Evolutionary conservation across 2,329 filamentous ascomycete species (phyloP).

Genomic region (Calonectria pseudoturangicola): DNA sequence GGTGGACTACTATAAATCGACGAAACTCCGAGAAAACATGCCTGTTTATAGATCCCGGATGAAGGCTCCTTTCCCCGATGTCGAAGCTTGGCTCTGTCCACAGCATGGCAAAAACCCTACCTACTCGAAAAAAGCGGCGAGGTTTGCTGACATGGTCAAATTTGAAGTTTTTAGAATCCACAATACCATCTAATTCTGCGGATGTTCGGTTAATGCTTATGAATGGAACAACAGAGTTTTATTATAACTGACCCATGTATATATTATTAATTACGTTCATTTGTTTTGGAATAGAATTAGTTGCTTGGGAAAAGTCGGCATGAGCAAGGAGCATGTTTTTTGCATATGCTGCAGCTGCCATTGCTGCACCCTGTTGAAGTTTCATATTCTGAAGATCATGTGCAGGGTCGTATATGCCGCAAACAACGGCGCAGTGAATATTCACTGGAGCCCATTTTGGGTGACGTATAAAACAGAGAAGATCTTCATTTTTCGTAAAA

Average conservation of each 20-base stretch:
- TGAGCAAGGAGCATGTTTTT: constrained; percentile 8
- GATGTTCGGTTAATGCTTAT: not conserved
- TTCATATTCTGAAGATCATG: no score
- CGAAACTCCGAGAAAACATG: not conserved
- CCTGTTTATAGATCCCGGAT: not conserved
- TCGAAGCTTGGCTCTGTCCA: not conserved
- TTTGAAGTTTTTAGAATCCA: not conserved
- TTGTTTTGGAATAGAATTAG: fast-evolving
- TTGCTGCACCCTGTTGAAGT: not conserved
- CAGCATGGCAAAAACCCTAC: not conserved
- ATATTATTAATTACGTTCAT: not conserved
- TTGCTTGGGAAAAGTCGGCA: fast-evolving
- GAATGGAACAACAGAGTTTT: not conserved
- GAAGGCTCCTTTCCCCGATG: no score
- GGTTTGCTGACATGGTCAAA: not conserved
- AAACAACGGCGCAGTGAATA: not conserved
- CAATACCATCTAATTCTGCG: not conserved
- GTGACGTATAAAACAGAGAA: not conserved
- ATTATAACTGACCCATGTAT: not conserved
- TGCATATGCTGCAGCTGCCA: constrained; percentile 10
- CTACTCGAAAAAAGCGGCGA: not conserved
- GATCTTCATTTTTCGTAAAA: not conserved
- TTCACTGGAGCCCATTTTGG: not conserved
- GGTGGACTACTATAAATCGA: not conserved
- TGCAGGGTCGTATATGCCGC: not conserved